Conservation (phyloP, 2,329 filamentous ascomycete genomes). For the Teratosphaeria destructans region DNA sequence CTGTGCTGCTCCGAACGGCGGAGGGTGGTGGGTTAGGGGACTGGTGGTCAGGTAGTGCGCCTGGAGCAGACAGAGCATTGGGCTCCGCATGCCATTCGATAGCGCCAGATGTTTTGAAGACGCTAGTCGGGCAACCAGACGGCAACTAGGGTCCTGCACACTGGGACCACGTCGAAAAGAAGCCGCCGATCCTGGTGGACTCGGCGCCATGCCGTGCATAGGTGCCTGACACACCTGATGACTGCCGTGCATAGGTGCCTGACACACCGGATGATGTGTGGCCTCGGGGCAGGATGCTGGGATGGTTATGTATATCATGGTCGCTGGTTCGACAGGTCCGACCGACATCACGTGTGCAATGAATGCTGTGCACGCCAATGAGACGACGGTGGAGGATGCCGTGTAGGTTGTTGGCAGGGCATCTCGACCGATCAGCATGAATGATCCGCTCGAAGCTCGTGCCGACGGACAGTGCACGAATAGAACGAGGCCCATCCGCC, state of each 20-base stretch:
- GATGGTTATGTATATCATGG: too few species aligned
- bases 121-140: conserved; percentile 9
- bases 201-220: background rate
- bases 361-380: background rate
- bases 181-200: conserved; percentile 2
- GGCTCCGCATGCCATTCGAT: conserved; percentile 9
- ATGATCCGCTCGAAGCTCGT: background rate
- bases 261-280: background rate
- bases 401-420: too few species aligned
- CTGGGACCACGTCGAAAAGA: conserved; percentile 13
- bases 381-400: background rate
- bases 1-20: conserved; percentile 7
- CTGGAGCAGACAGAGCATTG: conserved; percentile 7
- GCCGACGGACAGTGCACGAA: background rate
- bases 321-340: background rate
- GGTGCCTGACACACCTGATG: background rate
- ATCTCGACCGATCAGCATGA: background rate
- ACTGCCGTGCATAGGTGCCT: background rate
- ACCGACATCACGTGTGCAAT: background rate
- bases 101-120: conserved; percentile 11
- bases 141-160: conserved; percentile 14
- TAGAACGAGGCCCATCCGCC: background rate
- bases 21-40: background rate
- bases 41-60: conserved; percentile 1
- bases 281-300: background rate